A percentile compares a stretch with the other conserved stretches of the same genome.
Conservation (phyloP, 2,329 filamentous ascomycete genomes). For the Lithohypha guttulata region DNA sequence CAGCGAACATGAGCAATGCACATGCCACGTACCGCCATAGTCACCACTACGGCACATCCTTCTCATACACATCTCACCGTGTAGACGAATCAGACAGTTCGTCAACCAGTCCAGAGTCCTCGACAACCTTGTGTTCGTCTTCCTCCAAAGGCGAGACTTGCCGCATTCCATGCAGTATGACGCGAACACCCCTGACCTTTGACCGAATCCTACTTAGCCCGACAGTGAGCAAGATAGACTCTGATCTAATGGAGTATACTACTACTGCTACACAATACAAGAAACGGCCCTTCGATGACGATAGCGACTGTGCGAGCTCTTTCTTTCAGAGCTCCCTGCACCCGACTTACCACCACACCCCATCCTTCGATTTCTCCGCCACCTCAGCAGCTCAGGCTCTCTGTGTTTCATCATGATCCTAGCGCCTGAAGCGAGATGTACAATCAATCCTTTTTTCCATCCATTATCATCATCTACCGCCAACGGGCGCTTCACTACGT, state of each 20-base stretch:
- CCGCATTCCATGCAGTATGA: constrained; percentile 11
- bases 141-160: constrained; percentile 12
- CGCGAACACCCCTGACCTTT: constrained; percentile 15
- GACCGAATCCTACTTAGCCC: constrained; percentile 17
- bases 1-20: constrained; percentile 1
- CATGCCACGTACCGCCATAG: constrained; percentile 11
- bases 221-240: constrained; percentile 14
- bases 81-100: constrained; percentile 12
- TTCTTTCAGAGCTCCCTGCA: constrained; percentile 12
- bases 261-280: too few species aligned
- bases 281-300: constrained; percentile 18
- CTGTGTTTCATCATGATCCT: constrained; percentile 19
- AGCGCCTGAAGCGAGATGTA: too few species aligned
- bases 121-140: constrained; percentile 10
- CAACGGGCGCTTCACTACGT: too few species aligned
- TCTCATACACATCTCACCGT: constrained; percentile 14
- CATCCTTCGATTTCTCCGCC: constrained; percentile 14
- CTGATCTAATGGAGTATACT: constrained; percentile 14
- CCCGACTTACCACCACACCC: constrained; percentile 9
- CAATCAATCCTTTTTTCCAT: too few species aligned
- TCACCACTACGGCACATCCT: constrained; percentile 14
- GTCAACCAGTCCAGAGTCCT: constrained; percentile 14
- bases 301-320: constrained; percentile 12
- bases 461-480: too few species aligned
- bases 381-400: constrained; percentile 16